Percentiles rank a stretch among this genome's conserved stretches.
phyloP scores from a whole-genome alignment of 352 stramenopile genomes.

The Globisporangium takayamanum region DNA sequence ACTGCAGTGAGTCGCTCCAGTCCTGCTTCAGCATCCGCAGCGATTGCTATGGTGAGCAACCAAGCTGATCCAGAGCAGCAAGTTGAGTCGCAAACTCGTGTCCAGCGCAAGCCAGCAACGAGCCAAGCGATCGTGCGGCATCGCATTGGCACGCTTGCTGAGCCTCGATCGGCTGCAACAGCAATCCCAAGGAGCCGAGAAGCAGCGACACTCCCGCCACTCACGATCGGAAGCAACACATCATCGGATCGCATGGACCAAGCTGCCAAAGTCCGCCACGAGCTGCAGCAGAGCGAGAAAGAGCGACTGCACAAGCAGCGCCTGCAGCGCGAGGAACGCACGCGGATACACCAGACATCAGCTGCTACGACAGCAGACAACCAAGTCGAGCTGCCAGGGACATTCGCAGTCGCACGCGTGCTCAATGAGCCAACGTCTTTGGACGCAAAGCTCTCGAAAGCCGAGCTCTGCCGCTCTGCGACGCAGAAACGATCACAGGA shows the following conservation, averaged over 20 bases:
- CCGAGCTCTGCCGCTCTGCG: slow-evolving; percentile 4
- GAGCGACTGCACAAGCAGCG: slow-evolving; percentile 40
- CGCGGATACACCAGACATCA: slow-evolving; percentile 17
- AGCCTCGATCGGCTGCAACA: slow-evolving; percentile 2
- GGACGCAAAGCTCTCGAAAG: slow-evolving; percentile 5
- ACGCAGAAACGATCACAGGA: slow-evolving; percentile 11
- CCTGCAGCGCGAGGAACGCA: slow-evolving; percentile 31
- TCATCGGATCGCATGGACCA: slow-evolving; percentile 28
- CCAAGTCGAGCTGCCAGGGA: slow-evolving; percentile 4
- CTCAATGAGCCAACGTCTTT: slow-evolving; percentile 1
- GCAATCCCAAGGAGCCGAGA: neutral
- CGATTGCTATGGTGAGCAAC: neutral
- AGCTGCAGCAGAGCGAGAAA: slow-evolving; percentile 35
- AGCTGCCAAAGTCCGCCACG: slow-evolving; percentile 29
- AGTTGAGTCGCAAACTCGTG: neutral
- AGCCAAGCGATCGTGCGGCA: slow-evolving; percentile 1
- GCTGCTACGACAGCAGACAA: slow-evolving; percentile 1
- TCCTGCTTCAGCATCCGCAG: neutral
- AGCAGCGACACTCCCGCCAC: slow-evolving; percentile 4
- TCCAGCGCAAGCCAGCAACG: slow-evolving; percentile 1
- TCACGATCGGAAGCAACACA: slow-evolving; percentile 10
- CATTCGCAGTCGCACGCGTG: neutral
- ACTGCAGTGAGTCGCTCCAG: neutral
- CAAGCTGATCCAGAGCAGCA: neutral
- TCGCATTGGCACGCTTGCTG: neutral